Evolutionary conservation across 2,329 filamentous ascomycete species (phyloP), one percentile per base, ranked within the genome.

Genomic region (Trichoderma harzianum): DNA sequence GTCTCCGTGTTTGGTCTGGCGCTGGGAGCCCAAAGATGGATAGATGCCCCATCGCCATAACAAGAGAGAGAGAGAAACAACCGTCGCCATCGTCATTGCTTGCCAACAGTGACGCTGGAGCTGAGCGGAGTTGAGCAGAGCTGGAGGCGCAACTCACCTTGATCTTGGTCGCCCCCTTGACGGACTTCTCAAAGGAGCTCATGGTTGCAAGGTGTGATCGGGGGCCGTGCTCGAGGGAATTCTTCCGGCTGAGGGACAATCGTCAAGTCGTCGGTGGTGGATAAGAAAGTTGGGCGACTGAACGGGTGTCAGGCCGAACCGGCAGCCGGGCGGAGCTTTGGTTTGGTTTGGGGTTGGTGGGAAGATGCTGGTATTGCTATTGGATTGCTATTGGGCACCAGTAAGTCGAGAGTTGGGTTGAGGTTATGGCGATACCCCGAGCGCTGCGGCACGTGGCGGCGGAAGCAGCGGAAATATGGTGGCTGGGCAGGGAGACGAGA

Each of bases 151-250:
- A 72, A 72, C 70, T 73, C 74, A 95, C 94, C 90, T 98, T 98
- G 81, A 97, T 93, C 87, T 98, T 98, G 78, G 95, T 98, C 78
- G 93, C 95, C 84, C 95, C 96, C 87, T 98, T 98, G 80, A 99
- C 96, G 77, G 95, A 97, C 88, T 98, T 99, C 87, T 99, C 96
- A 81, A 98, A 98, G 72, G 93, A 95, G 85, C 91, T 93, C 76
- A 92, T 90, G 93, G 95, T 65, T 79, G 73, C 72, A 64, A 72
- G 73, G 72, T 77, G 70, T n/a, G n/a, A 36, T 64, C 72, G 69
- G 53, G 60, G 51, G 63, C 63, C 51, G 62, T 67, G 30, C 51
- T 67, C 67, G 30, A 69, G 62, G 66, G 28, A 30, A 43, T 39
- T 51, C 24, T 39, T 71, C 57, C 36, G 69, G 70, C 65, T 72